phyloP scores from a whole-genome alignment of 805 yeast species.

The Kodamaea leandrae region DNA sequence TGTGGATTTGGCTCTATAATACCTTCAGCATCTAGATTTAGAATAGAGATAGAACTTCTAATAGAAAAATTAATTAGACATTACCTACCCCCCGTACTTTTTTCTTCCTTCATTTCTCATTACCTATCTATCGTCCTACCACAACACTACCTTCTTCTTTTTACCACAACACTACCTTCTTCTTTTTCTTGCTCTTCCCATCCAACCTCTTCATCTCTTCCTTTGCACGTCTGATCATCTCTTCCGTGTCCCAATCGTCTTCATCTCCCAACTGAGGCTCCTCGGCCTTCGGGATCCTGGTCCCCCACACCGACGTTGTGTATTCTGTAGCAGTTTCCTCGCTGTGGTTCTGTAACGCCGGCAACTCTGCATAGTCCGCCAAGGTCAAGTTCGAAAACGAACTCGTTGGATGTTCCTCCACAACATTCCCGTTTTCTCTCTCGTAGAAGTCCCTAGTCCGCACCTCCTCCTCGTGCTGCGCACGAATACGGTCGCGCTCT shows the following conservation, averaged over 20 bases:
- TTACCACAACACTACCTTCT: constrained; percentile 32
- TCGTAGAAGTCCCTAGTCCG: constrained; percentile 58
- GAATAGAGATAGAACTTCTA: background rate
- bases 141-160: constrained; percentile 37
- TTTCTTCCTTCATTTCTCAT: background rate
- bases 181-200: constrained; percentile 47
- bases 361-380: constrained; percentile 38
- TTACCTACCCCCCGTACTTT: no score
- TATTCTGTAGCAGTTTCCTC: constrained; percentile 16
- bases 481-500: constrained; percentile 56
- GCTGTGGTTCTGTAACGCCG: constrained; percentile 21
- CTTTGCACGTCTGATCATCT: constrained; percentile 51
- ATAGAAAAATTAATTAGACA: no score
- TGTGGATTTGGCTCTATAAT: no score
- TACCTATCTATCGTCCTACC: constrained; percentile 11
- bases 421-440: constrained; percentile 47
- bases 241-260: constrained; percentile 48
- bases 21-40: background rate
- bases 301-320: constrained; percentile 76
- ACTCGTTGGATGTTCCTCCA: constrained; percentile 12
- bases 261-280: constrained; percentile 30
- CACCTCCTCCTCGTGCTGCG: constrained; percentile 57
- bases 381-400: constrained; percentile 20
- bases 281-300: constrained; percentile 48
- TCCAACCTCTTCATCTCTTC: constrained; percentile 40